Percentiles rank a stretch among this genome's conserved stretches.
These are phyloP conservation scores for Lactarius vividus DNA, from an alignment of 768 basidiomycete genomes.

Conservation along the genomic window DNA sequence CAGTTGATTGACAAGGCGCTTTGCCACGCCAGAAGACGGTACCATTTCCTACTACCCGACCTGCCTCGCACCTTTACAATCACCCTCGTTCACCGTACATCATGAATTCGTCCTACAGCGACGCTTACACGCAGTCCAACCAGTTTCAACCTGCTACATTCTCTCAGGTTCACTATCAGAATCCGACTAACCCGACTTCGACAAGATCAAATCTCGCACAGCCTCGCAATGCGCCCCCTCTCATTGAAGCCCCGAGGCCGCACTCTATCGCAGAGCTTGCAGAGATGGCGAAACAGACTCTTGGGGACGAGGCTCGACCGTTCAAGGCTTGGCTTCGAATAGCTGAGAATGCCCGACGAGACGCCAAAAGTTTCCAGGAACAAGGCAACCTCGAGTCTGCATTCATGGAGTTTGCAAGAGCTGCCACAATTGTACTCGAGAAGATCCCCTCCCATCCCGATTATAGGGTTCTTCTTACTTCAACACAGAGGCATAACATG, in stretches of 20 bases:
- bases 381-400: slow-evolving; percentile 64
- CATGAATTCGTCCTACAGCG: slow-evolving; percentile 15
- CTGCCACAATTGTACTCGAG: slow-evolving; percentile 77
- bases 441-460: slow-evolving; percentile 72
- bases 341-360: slow-evolving; percentile 60
- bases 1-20: background rate
- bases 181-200: slow-evolving; percentile 19
- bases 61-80: background rate
- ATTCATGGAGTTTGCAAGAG: slow-evolving; percentile 68
- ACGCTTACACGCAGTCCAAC: slow-evolving; percentile 10
- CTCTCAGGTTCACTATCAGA: slow-evolving; percentile 20
- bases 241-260: slow-evolving; percentile 30
- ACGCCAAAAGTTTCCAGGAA: slow-evolving; percentile 31
- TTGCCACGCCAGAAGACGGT: slow-evolving; percentile 1
- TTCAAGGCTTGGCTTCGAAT: slow-evolving; percentile 66
- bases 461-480: slow-evolving; percentile 53
- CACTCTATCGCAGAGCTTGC: slow-evolving; percentile 66
- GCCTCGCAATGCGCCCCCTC: slow-evolving; percentile 7
- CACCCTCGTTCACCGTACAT: slow-evolving; percentile 5
- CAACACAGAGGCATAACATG: slow-evolving; percentile 63
- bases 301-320: slow-evolving; percentile 56
- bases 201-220: slow-evolving; percentile 13
- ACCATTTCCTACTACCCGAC: background rate
- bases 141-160: slow-evolving; percentile 21
- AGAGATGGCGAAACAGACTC: slow-evolving; percentile 50